Conservation (phyloP, 805 yeast species). For the Starmerella lactis-condensi region DNA sequence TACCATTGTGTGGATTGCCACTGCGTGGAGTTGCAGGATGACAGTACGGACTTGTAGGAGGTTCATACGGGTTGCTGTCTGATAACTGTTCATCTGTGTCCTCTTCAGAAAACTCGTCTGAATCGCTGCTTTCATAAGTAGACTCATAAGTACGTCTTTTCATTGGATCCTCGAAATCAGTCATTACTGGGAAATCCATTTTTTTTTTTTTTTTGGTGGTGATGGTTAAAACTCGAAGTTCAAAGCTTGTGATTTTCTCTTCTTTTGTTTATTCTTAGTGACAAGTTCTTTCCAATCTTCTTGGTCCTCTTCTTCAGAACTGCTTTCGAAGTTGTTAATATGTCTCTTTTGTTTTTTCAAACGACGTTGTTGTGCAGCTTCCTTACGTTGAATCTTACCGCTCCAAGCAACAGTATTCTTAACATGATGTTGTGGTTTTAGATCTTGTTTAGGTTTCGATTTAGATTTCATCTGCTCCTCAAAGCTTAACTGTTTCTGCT, state of each 20-base stretch:
- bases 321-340: slow-evolving; percentile 28
- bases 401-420: slow-evolving; percentile 60
- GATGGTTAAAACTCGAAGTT: background rate
- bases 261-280: slow-evolving; percentile 42
- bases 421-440: slow-evolving; percentile 22
- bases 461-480: slow-evolving; percentile 28
- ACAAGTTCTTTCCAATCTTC: slow-evolving; percentile 83
- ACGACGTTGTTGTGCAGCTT: slow-evolving; percentile 40
- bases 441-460: slow-evolving; percentile 17
- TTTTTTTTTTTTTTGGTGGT: too few species aligned
- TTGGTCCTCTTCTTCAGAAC: slow-evolving; percentile 25
- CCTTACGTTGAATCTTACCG: slow-evolving; percentile 43
- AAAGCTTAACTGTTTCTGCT: slow-evolving; percentile 45
- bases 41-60: too few species aligned
- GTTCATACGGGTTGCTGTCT: too few species aligned
- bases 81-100: too few species aligned
- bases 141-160: too few species aligned
- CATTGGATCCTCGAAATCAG: too few species aligned
- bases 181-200: too few species aligned
- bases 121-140: too few species aligned
- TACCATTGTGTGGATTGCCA: too few species aligned
- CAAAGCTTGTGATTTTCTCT: slow-evolving; percentile 21
- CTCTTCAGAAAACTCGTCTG: too few species aligned
- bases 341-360: slow-evolving; percentile 53
- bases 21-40: too few species aligned